These are phyloP conservation scores for maize (Zea mays) DNA, from an alignment of 176 grass and related monocot genomes.

Conservation along the genomic window Zm-B73-REFERENCE-NAM-5.0 NC_050099.1:28453001-28453500, in stretches of 20 bases:
- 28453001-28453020: neutral
- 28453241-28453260: conserved; percentile 2
- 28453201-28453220: no score
- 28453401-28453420: neutral
- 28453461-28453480: neutral
- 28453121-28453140: neutral
- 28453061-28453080: neutral
- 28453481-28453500: neutral
- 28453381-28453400: neutral
- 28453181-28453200: no score
- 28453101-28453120: conserved; percentile 31
- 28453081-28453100: neutral
- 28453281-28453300: neutral
- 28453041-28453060: neutral
- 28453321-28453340: neutral
- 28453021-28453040: neutral
- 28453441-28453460: neutral
- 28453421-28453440: neutral
- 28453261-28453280: neutral
- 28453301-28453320: neutral
- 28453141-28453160: neutral
- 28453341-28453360: neutral
- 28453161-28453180: conserved; percentile 7
- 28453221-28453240: neutral
- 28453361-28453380: neutral